A percentile compares a stretch with the other conserved stretches of the same genome.
Evolutionary conservation across 495 filamentous ascomycete species (phyloP).

Genomic region (Penicillium angulare): DNA sequence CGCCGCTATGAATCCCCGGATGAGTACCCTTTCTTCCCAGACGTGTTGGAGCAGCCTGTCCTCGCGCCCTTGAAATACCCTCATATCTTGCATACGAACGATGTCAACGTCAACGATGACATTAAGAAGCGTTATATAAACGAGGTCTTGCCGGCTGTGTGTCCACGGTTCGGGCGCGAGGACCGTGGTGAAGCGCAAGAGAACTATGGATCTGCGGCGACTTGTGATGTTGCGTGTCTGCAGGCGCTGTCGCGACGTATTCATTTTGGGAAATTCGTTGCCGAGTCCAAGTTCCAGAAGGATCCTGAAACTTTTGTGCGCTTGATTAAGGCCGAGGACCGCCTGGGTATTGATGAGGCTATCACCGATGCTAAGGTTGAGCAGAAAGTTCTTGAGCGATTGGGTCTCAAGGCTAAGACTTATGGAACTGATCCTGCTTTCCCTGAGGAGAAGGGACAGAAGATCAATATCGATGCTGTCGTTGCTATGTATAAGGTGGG

Average conservation of each 20-base stretch:
- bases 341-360: conserved; percentile 76
- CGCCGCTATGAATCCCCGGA: conserved; percentile 95
- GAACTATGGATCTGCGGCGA: conserved; percentile 93
- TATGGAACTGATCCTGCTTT: conserved; percentile 89
- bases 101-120: conserved; percentile 85
- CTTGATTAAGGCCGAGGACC: conserved; percentile 77
- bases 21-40: conserved; percentile 97
- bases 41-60: conserved; percentile 74
- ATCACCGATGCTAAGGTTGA: conserved; percentile 92
- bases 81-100: conserved; percentile 83
- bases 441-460: conserved; percentile 52
- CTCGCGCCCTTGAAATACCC: conserved; percentile 89
- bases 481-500: conserved; percentile 86
- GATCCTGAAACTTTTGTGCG: conserved; percentile 76
- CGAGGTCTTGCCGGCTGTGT: conserved; percentile 77
- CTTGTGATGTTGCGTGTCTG: conserved; percentile 84
- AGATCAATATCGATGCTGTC: conserved; percentile 92
- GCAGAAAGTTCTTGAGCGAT: conserved; percentile 82
- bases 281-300: conserved; percentile 92
- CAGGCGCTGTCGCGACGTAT: conserved; percentile 90
- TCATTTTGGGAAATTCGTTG: conserved; percentile 98
- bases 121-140: conserved; percentile 85
- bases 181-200: conserved; percentile 86
- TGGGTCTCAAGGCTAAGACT: conserved; percentile 88
- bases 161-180: conserved; percentile 64